These are phyloP conservation scores for Misopates orontium DNA, from an alignment of 257 asterid species.

Conservation along the genomic window DNA sequence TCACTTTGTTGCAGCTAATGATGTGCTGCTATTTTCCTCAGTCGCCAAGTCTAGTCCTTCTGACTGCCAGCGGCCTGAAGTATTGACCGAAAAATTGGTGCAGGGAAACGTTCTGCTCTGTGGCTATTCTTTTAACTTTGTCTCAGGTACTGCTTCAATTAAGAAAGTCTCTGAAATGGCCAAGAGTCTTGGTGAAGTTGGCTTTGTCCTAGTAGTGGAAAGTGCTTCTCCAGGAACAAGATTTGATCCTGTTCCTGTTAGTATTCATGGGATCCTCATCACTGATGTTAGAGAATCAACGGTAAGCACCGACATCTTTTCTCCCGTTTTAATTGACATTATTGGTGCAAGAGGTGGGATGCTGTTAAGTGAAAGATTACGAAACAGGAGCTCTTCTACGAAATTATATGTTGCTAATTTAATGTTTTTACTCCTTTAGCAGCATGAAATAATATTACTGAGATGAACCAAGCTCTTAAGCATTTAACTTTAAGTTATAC, in stretches of 20 bases:
- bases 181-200: slow-evolving; percentile 84
- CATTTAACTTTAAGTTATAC: too few relatives aligned
- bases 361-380: too few relatives aligned
- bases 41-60: slow-evolving; percentile 60
- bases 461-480: too few relatives aligned
- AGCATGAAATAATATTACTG: too few relatives aligned
- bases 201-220: slow-evolving; percentile 97
- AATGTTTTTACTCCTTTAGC: too few relatives aligned
- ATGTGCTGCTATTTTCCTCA: slow-evolving; percentile 80
- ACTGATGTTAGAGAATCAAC: slow-evolving; percentile 66
- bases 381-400: too few relatives aligned
- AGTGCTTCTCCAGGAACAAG: slow-evolving; percentile 90
- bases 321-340: too few relatives aligned
- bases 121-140: slow-evolving; percentile 93
- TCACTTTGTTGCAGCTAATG: slow-evolving; percentile 79
- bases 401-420: too few relatives aligned
- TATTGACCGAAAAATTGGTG: slow-evolving; percentile 78
- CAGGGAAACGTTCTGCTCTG: slow-evolving; percentile 93
- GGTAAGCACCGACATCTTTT: slow-evolving; percentile 41
- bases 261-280: slow-evolving; percentile 84
- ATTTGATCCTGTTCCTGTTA: slow-evolving; percentile 88
- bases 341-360: too few relatives aligned
- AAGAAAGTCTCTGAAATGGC: slow-evolving; percentile 83
- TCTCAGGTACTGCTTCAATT: slow-evolving; percentile 81
- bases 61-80: slow-evolving; percentile 95